Percentiles rank a stretch among this genome's conserved stretches.
Conservation (phyloP, 371 early-diverging fungal species). For the Mucor circinelloides region DNA sequence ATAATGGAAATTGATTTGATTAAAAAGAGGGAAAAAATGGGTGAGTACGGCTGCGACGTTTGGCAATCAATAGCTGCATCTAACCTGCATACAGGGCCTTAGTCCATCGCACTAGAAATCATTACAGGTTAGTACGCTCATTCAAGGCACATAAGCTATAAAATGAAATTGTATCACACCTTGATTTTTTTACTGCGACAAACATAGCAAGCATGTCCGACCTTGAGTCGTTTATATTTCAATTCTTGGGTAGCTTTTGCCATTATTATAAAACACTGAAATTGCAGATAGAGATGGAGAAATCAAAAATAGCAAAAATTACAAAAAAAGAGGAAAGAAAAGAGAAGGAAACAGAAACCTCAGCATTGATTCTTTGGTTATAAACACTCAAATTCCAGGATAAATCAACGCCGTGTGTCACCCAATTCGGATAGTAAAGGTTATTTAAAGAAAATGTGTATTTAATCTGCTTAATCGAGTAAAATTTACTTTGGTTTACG, state of each 20-base stretch:
- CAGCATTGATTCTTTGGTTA: background rate
- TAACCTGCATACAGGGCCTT: conserved; percentile 37
- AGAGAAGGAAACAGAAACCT: background rate
- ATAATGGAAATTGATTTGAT: background rate
- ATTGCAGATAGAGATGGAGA: background rate
- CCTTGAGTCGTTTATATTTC: conserved; percentile 34
- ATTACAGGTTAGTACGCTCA: background rate
- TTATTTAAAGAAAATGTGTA: background rate
- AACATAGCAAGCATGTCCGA: conserved; percentile 33
- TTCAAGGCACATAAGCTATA: background rate
- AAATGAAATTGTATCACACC: conserved; percentile 11
- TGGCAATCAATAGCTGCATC: background rate
- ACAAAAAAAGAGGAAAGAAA: background rate
- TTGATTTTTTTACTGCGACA: conserved; percentile 39
- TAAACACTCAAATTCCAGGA: conserved; percentile 7
- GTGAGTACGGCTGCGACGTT: background rate
- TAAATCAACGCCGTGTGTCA: conserved; percentile 10
- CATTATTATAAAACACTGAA: conserved; percentile 9
- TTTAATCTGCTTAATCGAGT: background rate
- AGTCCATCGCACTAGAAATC: conserved; percentile 27
- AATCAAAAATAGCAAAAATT: background rate
- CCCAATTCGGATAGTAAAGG: background rate
- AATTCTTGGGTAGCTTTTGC: conserved; percentile 27
- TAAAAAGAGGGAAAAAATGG: background rate
- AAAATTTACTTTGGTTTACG: background rate